These are phyloP conservation scores for Neurospora sp. DNA, from an alignment of 495 filamentous ascomycete genomes.

Conservation along the genomic window DNA sequence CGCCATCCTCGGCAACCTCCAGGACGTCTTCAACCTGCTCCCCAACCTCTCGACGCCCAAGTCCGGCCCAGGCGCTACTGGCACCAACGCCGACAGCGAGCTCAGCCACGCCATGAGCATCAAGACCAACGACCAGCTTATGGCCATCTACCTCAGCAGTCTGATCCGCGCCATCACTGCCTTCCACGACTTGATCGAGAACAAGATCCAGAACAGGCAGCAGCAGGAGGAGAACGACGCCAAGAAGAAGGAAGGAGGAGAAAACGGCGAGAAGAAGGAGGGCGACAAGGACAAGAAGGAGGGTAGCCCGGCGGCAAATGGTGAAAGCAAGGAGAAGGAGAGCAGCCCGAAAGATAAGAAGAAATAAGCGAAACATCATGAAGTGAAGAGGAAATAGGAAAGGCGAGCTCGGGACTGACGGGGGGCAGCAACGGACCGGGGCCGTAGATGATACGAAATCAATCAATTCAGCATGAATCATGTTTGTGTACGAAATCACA, in stretches of 20 bases:
- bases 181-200: conserved; percentile 98
- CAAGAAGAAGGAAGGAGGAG: conserved; percentile 47
- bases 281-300: conserved; percentile 49
- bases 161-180: conserved; percentile 96
- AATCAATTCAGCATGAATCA: background rate
- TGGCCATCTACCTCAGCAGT: conserved; percentile 93
- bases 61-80: conserved; percentile 36
- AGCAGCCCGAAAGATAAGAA: conserved; percentile 23
- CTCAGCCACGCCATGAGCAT: conserved; percentile 90
- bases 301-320: conserved; percentile 43
- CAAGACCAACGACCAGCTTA: conserved; percentile 98
- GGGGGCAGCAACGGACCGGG: background rate
- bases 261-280: conserved; percentile 29
- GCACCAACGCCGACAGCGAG: conserved; percentile 53
- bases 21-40: conserved; percentile 97
- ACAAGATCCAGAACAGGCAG: conserved; percentile 98
- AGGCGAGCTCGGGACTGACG: background rate
- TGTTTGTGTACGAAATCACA: background rate
- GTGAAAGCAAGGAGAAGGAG: conserved; percentile 43
- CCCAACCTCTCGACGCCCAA: conserved; percentile 85
- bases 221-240: conserved; percentile 90
- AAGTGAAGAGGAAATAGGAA: background rate
- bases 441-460: background rate
- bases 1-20: conserved; percentile 91
- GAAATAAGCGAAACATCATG: conserved; percentile 12